Conservation (phyloP, 2,329 filamentous ascomycete species). For the Fusarium bactridioides region DNA sequence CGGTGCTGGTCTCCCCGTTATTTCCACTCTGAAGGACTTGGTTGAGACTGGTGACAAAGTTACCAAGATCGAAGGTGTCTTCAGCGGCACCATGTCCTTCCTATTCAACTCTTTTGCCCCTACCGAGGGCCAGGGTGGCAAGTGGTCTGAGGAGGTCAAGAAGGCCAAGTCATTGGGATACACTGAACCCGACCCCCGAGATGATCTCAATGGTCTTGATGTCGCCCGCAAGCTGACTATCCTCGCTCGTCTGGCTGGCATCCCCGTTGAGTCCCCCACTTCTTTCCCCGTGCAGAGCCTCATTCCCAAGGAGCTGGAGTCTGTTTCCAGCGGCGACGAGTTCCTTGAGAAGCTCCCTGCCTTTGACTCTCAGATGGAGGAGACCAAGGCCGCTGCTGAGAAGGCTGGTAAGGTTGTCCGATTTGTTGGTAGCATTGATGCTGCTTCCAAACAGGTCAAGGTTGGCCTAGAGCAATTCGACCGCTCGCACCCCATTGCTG, state of each 20-base stretch:
- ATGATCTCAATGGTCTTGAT: constrained; percentile 87
- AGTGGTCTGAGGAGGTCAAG: constrained; percentile 90
- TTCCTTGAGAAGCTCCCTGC: constrained; percentile 82
- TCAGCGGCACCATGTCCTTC: constrained; percentile 97
- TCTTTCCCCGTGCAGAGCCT: constrained; percentile 93
- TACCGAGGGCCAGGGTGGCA: constrained; percentile 73
- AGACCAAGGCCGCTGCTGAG: constrained; percentile 84
- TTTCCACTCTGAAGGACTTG: constrained; percentile 94
- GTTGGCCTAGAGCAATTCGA: constrained; percentile 93
- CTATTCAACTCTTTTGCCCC: constrained; percentile 98
- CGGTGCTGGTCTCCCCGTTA: constrained; percentile 89
- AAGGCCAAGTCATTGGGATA: constrained; percentile 94
- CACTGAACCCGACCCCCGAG: constrained; percentile 86
- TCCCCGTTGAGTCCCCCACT: constrained; percentile 83
- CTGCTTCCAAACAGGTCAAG: constrained; percentile 81
- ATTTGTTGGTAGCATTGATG: constrained; percentile 93
- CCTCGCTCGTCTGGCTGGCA: constrained; percentile 82
- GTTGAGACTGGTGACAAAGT: constrained; percentile 92
- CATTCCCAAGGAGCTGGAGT: constrained; percentile 87
- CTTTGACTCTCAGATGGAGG: constrained; percentile 91
- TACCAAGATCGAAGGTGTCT: constrained; percentile 93
- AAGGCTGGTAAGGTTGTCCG: constrained; percentile 90
- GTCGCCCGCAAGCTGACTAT: constrained; percentile 98
- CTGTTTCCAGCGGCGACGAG: constrained; percentile 78
- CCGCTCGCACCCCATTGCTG: constrained; percentile 87